Conservation (phyloP, 352 stramenopile species). For the Lagenidium giganteum region DNA sequence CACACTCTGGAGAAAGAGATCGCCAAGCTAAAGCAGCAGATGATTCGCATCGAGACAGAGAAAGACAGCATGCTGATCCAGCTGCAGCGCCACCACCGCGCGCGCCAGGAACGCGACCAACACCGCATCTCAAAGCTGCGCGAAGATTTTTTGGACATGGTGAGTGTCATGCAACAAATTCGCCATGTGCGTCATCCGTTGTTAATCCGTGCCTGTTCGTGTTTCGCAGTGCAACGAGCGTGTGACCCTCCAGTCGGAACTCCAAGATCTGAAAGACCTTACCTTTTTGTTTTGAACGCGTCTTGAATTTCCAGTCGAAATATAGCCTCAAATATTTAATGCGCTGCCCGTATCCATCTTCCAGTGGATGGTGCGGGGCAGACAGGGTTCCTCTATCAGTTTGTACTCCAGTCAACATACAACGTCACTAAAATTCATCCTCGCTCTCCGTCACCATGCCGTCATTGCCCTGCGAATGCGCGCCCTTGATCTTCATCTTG, state of each 20-base stretch:
- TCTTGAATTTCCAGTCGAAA: too few species aligned
- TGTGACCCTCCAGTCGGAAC: conserved; percentile 42
- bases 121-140: conserved; percentile 44
- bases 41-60: conserved; percentile 38
- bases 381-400: too few species aligned
- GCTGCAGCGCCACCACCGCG: conserved; percentile 35
- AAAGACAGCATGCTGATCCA: conserved; percentile 57
- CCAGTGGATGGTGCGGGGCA: too few species aligned
- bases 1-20: conserved; percentile 55
- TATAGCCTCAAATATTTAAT: too few species aligned
- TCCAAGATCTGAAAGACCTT: conserved; percentile 55
- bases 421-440: too few species aligned
- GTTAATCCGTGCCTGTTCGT: not conserved
- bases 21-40: conserved; percentile 30
- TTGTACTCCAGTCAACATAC: too few species aligned
- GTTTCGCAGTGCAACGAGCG: conserved; percentile 47
- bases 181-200: not conserved
- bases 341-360: too few species aligned
- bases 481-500: conserved; percentile 39
- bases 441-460: conserved; percentile 22
- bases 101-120: conserved; percentile 38
- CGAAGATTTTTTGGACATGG: conserved; percentile 49
- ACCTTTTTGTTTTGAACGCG: conserved; percentile 30
- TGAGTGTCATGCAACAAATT: too few species aligned
- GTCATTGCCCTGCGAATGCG: conserved; percentile 15